phyloP scores from a whole-genome alignment of 2,329 filamentous ascomycete species.

The Botrytis paeoniae region DNA sequence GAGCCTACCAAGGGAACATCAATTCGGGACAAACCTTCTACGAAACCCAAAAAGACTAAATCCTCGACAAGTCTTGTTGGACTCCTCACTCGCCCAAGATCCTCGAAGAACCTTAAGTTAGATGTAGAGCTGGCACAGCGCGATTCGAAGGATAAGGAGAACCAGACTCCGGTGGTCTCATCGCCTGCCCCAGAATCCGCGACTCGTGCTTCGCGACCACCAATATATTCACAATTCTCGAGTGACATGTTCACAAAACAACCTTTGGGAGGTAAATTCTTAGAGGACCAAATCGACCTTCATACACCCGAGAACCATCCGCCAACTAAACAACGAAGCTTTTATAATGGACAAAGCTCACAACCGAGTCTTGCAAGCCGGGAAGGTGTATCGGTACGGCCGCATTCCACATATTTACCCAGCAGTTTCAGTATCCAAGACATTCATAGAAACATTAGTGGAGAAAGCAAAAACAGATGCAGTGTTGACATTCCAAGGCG shows the following conservation, averaged over 20 bases:
- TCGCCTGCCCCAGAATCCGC: conserved; percentile 43
- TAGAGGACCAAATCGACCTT: conserved; percentile 38
- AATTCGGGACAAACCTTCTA: conserved; percentile 62
- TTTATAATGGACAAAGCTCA: conserved; percentile 29
- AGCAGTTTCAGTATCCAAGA: conserved; percentile 38
- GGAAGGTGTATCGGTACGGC: conserved; percentile 30
- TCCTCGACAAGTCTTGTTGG: conserved; percentile 74
- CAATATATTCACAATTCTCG: conserved; percentile 78
- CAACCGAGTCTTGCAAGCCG: conserved; percentile 33
- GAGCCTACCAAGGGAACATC: conserved; percentile 42
- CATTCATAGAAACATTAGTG: conserved; percentile 33
- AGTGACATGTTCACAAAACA: conserved; percentile 39
- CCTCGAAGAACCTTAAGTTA: conserved; percentile 63
- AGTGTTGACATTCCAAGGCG: conserved; percentile 33
- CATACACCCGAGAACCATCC: conserved; percentile 37
- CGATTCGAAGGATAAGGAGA: conserved; percentile 72
- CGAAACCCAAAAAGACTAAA: conserved; percentile 60
- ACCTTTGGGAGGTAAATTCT: conserved; percentile 41
- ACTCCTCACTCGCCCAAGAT: conserved; percentile 72
- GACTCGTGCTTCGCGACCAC: conserved; percentile 50
- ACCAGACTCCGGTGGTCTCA: conserved; percentile 57
- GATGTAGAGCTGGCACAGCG: conserved; percentile 51
- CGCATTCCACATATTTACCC: conserved; percentile 37
- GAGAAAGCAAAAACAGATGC: conserved; percentile 28
- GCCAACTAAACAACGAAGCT: conserved; percentile 36